A percentile compares a stretch with the other conserved stretches of the same genome.
phyloP scores from a whole-genome alignment of 2,329 filamentous ascomycete genomes.

The Lasiodiplodia sp. region DNA sequence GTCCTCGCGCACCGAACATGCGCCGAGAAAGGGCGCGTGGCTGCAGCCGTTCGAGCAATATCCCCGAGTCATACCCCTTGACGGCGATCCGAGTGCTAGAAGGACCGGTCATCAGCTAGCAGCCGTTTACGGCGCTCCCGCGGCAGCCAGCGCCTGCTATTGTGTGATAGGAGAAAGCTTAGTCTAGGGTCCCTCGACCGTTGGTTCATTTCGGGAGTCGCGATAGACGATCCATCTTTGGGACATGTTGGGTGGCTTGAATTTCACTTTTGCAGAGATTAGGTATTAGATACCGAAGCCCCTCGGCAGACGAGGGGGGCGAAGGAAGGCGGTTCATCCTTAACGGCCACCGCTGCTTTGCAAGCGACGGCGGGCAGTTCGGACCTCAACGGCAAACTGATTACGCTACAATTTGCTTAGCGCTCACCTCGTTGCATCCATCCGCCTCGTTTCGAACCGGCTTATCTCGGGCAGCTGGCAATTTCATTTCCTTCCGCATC shows the following conservation, averaged over 20 bases:
- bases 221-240: constrained; percentile 10
- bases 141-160: background rate
- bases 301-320: background rate
- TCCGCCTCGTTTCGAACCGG: background rate
- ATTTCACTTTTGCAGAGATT: background rate
- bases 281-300: background rate
- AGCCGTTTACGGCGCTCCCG: constrained; percentile 20
- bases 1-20: constrained; percentile 8
- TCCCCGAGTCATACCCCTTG: constrained; percentile 17
- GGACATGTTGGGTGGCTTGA: background rate
- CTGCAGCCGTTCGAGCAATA: background rate
- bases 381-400: background rate
- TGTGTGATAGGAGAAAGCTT: constrained; percentile 9
- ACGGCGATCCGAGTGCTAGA: constrained; percentile 1
- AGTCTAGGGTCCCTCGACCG: constrained; percentile 18
- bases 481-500: constrained; percentile 8
- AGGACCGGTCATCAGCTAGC: constrained; percentile 3
- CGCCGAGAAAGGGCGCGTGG: constrained; percentile 18
- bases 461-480: background rate
- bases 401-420: constrained; percentile 11
- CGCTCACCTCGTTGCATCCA: background rate
- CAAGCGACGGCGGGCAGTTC: background rate
- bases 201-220: background rate
- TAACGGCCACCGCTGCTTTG: background rate
- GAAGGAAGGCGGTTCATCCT: background rate